Percentiles rank a stretch among this genome's conserved stretches.
Conservation (phyloP, 345 rosid species). For the Hypericum androsaemum region DNA sequence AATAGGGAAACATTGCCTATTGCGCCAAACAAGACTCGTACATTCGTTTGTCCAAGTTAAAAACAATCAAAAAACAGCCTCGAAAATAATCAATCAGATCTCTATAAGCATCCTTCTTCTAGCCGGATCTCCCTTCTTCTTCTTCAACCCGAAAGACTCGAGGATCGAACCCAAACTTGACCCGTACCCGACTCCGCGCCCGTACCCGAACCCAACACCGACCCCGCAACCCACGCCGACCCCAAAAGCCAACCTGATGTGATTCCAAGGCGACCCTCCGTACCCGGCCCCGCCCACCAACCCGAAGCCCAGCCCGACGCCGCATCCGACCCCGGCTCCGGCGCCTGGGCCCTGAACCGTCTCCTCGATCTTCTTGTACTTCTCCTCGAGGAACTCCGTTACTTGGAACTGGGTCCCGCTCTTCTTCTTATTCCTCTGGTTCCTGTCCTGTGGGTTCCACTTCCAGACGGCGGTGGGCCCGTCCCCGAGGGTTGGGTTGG, state of each 20-base stretch:
- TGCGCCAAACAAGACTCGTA: no score
- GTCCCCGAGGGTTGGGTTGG: slow-evolving; percentile 10
- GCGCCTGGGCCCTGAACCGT: slow-evolving; percentile 36
- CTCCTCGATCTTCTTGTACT: slow-evolving; percentile 24
- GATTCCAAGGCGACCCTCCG: slow-evolving; percentile 35
- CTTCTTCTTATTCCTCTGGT: slow-evolving; percentile 11
- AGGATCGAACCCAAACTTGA: slow-evolving; percentile 22
- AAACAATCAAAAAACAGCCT: no score
- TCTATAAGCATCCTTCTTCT: slow-evolving; percentile 5
- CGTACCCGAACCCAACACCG: slow-evolving; percentile 46
- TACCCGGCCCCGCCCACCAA: slow-evolving; percentile 40
- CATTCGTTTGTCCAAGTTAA: no score
- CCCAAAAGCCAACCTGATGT: slow-evolving; percentile 31
- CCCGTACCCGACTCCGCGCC: slow-evolving; percentile 50
- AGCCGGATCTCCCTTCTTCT: slow-evolving; percentile 10
- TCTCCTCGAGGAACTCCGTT: slow-evolving; percentile 26
- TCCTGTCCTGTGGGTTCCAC: slow-evolving; percentile 12
- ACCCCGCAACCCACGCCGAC: slow-evolving; percentile 45
- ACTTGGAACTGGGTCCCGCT: slow-evolving; percentile 22
- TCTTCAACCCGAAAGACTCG: not conserved
- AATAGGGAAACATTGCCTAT: no score
- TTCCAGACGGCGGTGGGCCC: slow-evolving; percentile 24
- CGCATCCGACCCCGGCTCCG: slow-evolving; percentile 46
- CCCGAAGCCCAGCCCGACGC: slow-evolving; percentile 43
- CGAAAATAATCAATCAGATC: not conserved